Percentiles rank a stretch among this genome's conserved stretches.
phyloP scores from a whole-genome alignment of 2,329 filamentous ascomycete species.

The Cryphonectria parasitica region DNA sequence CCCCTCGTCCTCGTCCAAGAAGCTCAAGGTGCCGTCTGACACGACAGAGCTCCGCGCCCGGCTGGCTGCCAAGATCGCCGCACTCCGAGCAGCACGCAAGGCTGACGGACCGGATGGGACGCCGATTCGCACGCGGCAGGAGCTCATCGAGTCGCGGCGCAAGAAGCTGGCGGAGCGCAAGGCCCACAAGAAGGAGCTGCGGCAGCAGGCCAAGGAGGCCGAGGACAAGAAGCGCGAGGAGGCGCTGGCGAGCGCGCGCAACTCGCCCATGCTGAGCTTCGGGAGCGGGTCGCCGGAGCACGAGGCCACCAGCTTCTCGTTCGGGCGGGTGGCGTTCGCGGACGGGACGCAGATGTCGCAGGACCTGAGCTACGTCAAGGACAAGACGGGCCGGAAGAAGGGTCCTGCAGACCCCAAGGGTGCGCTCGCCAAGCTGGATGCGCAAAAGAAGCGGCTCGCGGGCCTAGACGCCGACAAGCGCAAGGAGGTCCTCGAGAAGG shows the following conservation, averaged over 20 bases:
- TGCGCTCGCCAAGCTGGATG: constrained; percentile 82
- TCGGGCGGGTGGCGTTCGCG: constrained; percentile 87
- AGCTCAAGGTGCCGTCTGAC: constrained; percentile 70
- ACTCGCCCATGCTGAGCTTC: constrained; percentile 60
- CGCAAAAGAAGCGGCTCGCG: constrained; percentile 80
- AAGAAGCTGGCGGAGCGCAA: constrained; percentile 87
- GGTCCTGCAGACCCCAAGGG: constrained; percentile 84
- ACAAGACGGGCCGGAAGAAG: constrained; percentile 64
- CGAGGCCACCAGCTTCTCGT: constrained; percentile 72
- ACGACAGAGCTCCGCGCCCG: constrained; percentile 77
- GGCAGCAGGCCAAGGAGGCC: constrained; percentile 76
- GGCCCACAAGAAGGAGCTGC: constrained; percentile 84
- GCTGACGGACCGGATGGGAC: constrained; percentile 83
- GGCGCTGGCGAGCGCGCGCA: constrained; percentile 61
- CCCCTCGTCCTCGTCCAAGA: constrained; percentile 64
- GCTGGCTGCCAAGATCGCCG: constrained; percentile 81
- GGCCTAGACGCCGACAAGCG: constrained; percentile 79
- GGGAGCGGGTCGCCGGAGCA: constrained; percentile 44
- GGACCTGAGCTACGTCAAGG: constrained; percentile 64
- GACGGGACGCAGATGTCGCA: constrained; percentile 83
- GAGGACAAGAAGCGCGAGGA: constrained; percentile 71
- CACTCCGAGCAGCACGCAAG: constrained; percentile 82
- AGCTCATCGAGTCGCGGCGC: constrained; percentile 87
- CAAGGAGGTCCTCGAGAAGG: constrained; percentile 88
- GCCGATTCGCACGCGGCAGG: constrained; percentile 82